A percentile compares a stretch with the other conserved stretches of the same genome.
Evolutionary conservation across 169 alveolate species (phyloP).

Genomic region (Eimeria sp.): DNA sequence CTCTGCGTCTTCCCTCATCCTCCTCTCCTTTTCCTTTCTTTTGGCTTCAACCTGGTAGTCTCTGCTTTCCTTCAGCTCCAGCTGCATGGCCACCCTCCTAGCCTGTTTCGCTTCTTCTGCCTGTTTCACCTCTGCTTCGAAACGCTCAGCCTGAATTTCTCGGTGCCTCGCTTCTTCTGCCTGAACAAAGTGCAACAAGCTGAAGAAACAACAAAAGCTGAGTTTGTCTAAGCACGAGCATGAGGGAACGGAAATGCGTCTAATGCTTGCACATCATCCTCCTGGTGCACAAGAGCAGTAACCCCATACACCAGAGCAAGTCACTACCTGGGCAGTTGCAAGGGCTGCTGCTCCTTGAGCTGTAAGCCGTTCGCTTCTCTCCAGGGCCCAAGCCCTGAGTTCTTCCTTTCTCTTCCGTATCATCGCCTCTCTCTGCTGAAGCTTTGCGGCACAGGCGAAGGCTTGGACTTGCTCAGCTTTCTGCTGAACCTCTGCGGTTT

Average conservation of each 20-base stretch:
- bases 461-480: conserved; percentile 33
- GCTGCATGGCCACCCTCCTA: not conserved
- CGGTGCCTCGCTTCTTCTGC: conserved; percentile 29
- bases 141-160: conserved; percentile 19
- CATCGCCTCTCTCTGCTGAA: conserved; percentile 39
- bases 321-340: conserved; percentile 37
- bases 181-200: not conserved
- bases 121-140: conserved; percentile 27
- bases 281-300: not conserved
- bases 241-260: not conserved
- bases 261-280: not conserved
- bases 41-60: conserved; percentile 41
- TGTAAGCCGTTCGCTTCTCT: conserved; percentile 45
- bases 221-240: not conserved
- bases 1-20: conserved; percentile 12
- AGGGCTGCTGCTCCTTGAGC: conserved; percentile 58
- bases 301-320: not conserved
- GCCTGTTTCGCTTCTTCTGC: conserved; percentile 55
- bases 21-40: conserved; percentile 3
- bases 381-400: conserved; percentile 42
- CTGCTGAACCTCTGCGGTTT: conserved; percentile 30
- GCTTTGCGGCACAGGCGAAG: conserved; percentile 44
- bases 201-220: not conserved
- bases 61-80: conserved; percentile 43
- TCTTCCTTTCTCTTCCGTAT: conserved; percentile 45